Percentiles rank a stretch among this genome's conserved stretches.
Conservation (phyloP, 768 basidiomycete species). For the Boletus edulis region DNA sequence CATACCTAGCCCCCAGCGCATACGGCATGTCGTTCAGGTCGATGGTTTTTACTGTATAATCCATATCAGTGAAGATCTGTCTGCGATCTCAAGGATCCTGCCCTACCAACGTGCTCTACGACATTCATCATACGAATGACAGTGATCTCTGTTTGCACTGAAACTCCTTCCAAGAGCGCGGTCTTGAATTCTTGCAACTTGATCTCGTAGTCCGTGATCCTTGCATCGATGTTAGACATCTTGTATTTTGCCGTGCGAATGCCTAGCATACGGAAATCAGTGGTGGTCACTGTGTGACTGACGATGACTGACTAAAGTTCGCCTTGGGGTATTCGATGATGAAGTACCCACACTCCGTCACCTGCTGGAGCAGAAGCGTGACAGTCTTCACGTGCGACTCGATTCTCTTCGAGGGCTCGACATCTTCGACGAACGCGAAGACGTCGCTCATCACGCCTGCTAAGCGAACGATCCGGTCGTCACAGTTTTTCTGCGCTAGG, state of each 20-base stretch:
- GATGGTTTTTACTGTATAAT: neutral
- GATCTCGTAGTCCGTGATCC: neutral
- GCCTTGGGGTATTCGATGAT: neutral
- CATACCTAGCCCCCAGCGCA: neutral
- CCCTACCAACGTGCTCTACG: neutral
- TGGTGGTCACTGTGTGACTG: neutral
- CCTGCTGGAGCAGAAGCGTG: neutral
- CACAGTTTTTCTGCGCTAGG: neutral
- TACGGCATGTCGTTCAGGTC: neutral
- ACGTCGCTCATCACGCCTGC: neutral
- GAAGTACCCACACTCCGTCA: conserved; percentile 1
- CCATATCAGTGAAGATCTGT: neutral
- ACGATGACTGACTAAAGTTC: neutral
- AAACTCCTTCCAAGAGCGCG: neutral
- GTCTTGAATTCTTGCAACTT: neutral
- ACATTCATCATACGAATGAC: neutral
- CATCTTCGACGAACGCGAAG: neutral
- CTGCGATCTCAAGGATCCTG: neutral
- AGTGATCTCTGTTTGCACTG: neutral
- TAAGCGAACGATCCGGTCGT: neutral
- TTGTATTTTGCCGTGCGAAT: neutral
- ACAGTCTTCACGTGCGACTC: neutral
- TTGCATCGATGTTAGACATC: neutral
- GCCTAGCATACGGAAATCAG: neutral
- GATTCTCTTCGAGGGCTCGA: neutral